These are phyloP conservation scores for Centaurea solstitialis DNA, from an alignment of 129 eudicot species.

Conservation along the genomic window DNA sequence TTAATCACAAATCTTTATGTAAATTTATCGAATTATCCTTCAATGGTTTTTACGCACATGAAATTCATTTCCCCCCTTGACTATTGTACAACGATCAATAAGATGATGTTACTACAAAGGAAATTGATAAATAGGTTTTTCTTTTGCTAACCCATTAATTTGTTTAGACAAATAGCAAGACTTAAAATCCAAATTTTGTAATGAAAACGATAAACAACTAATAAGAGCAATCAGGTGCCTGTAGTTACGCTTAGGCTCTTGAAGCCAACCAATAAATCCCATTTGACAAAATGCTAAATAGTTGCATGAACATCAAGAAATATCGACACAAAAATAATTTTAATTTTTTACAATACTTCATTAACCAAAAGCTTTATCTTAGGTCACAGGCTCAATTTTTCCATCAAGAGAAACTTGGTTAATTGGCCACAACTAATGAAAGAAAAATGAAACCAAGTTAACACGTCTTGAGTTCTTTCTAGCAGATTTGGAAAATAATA, in stretches of 20 bases:
- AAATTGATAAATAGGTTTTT: neutral
- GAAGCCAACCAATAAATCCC: neutral
- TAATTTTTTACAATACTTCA: neutral
- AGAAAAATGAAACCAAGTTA: neutral
- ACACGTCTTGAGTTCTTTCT: neutral
- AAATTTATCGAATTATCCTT: neutral
- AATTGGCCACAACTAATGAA: neutral
- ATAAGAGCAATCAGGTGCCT: neutral
- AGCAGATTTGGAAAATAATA: no score
- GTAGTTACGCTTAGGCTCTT: neutral
- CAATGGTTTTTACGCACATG: neutral
- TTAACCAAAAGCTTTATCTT: neutral
- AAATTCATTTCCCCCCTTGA: neutral
- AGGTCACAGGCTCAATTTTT: neutral
- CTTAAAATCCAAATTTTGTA: neutral
- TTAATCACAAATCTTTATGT: neutral
- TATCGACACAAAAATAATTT: neutral
- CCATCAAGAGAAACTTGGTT: neutral
- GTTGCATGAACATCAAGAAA: neutral
- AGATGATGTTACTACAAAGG: neutral
- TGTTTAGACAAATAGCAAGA: neutral
- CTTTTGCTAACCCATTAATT: neutral
- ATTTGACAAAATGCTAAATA: neutral
- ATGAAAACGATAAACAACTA: neutral
- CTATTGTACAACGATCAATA: neutral